Conservation (phyloP, 139 green algal species). For the Haematococcus sp. region DNA sequence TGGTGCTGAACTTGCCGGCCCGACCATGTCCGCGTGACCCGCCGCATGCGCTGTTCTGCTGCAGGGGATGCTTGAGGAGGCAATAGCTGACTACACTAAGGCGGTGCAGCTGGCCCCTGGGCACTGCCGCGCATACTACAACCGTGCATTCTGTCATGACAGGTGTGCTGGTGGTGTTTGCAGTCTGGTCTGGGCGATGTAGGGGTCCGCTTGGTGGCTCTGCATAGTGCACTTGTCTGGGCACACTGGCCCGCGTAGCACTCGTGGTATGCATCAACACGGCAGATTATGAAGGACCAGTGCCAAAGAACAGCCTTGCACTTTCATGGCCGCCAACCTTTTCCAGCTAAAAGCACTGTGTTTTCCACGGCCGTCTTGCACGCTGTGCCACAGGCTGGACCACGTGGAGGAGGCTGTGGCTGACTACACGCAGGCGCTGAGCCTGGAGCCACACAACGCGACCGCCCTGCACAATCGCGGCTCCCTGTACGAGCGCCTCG, state of each 20-base stretch:
- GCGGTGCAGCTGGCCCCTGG: slow-evolving; percentile 69
- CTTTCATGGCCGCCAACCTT: too few relatives aligned
- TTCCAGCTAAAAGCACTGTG: too few relatives aligned
- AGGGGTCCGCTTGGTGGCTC: too few relatives aligned
- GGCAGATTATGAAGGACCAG: too few relatives aligned
- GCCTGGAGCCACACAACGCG: slow-evolving; percentile 72
- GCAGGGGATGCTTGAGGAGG: slow-evolving; percentile 64
- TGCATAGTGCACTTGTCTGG: too few relatives aligned
- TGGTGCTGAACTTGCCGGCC: too few relatives aligned
- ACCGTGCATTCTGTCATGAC: slow-evolving; percentile 70
- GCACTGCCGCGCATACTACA: slow-evolving; percentile 81
- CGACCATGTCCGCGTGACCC: neutral
- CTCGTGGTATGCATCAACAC: too few relatives aligned
- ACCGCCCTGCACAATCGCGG: slow-evolving; percentile 77
- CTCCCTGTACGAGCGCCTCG: slow-evolving; percentile 62
- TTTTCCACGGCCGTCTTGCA: too few relatives aligned
- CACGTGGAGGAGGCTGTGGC: slow-evolving; percentile 48
- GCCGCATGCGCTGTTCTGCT: too few relatives aligned
- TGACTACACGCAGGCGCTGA: slow-evolving; percentile 71
- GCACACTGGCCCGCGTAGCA: too few relatives aligned
- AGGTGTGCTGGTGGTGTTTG: neutral
- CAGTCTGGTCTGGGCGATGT: too few relatives aligned
- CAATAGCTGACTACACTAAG: slow-evolving; percentile 74
- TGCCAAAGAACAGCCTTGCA: too few relatives aligned
- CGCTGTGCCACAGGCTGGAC: slow-evolving; percentile 43